These are phyloP conservation scores for Aureobasidium mangrovei DNA, from an alignment of 2,329 filamentous ascomycete species.

Conservation along the genomic window DNA sequence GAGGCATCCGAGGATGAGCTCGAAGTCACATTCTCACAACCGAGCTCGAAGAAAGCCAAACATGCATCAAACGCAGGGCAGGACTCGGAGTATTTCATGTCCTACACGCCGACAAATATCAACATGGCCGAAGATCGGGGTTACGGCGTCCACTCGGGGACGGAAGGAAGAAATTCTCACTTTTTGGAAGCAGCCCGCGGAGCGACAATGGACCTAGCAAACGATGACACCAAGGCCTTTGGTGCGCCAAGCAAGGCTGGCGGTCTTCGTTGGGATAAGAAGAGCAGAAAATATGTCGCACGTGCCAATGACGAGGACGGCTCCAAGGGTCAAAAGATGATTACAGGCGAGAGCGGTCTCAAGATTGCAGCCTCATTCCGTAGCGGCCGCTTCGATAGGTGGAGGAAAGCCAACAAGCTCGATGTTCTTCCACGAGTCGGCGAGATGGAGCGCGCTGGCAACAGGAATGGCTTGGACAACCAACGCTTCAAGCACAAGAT, in stretches of 20 bases:
- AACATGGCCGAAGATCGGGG: slow-evolving; percentile 83
- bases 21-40: slow-evolving; percentile 41
- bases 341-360: slow-evolving; percentile 82
- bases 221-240: slow-evolving; percentile 79
- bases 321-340: slow-evolving; percentile 61
- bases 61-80: slow-evolving; percentile 46
- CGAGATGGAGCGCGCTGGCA: slow-evolving; percentile 55
- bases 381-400: slow-evolving; percentile 84
- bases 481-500: slow-evolving; percentile 75
- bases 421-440: slow-evolving; percentile 71
- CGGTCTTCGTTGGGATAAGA: slow-evolving; percentile 92
- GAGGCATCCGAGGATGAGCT: slow-evolving; percentile 46
- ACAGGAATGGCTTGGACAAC: slow-evolving; percentile 18
- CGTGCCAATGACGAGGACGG: slow-evolving; percentile 92
- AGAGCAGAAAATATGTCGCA: slow-evolving; percentile 88
- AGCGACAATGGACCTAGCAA: slow-evolving; percentile 84
- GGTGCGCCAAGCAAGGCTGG: slow-evolving; percentile 60
- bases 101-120: slow-evolving; percentile 73
- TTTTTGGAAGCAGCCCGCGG: slow-evolving; percentile 83
- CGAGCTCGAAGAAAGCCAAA: slow-evolving; percentile 17
- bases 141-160: slow-evolving; percentile 83
- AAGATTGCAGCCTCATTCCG: slow-evolving; percentile 94
- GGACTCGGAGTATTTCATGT: slow-evolving; percentile 91
- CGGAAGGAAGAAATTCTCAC: slow-evolving; percentile 49
- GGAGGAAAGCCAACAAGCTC: slow-evolving; percentile 80